Evolutionary conservation across 495 filamentous ascomycete genomes (phyloP).

Genomic region (Penicillium salamii): DNA sequence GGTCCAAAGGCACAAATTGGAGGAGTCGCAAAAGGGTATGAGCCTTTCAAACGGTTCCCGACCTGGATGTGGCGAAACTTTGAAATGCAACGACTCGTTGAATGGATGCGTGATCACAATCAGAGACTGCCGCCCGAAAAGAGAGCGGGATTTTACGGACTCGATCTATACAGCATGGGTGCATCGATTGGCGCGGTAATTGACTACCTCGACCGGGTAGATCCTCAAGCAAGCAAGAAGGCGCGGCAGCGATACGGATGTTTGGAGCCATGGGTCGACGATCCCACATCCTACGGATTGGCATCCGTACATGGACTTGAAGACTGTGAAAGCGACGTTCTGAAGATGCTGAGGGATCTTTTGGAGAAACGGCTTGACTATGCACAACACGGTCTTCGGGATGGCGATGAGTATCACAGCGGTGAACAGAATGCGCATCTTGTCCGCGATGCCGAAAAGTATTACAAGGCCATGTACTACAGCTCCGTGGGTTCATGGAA

Average conservation of each 20-base stretch:
- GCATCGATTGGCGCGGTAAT: constrained; percentile 50
- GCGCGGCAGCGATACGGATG: constrained; percentile 47
- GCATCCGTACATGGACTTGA: constrained; percentile 42
- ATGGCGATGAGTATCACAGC: constrained; percentile 53
- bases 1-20: constrained; percentile 34
- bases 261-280: constrained; percentile 50
- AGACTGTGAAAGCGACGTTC: constrained; percentile 48
- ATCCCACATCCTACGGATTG: constrained; percentile 53
- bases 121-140: constrained; percentile 24
- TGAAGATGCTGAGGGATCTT: constrained; percentile 46
- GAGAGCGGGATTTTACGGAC: constrained; percentile 50
- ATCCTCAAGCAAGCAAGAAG: constrained; percentile 42
- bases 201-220: constrained; percentile 50
- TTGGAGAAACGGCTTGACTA: constrained; percentile 47
- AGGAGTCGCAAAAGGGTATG: constrained; percentile 23
- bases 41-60: constrained; percentile 54
- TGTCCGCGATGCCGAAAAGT: constrained; percentile 54
- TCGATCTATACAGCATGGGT: constrained; percentile 57
- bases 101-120: constrained; percentile 55
- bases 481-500: constrained; percentile 55
- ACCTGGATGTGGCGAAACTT: constrained; percentile 63
- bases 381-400: constrained; percentile 13
- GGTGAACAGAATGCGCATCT: constrained; percentile 55
- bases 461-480: constrained; percentile 60
- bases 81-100: constrained; percentile 55